Evolutionary conservation across 1,284 basidiomycete genomes (phyloP), one percentile per base, ranked within the genome.

Genomic region (Pseudozyma thailandica): DNA sequence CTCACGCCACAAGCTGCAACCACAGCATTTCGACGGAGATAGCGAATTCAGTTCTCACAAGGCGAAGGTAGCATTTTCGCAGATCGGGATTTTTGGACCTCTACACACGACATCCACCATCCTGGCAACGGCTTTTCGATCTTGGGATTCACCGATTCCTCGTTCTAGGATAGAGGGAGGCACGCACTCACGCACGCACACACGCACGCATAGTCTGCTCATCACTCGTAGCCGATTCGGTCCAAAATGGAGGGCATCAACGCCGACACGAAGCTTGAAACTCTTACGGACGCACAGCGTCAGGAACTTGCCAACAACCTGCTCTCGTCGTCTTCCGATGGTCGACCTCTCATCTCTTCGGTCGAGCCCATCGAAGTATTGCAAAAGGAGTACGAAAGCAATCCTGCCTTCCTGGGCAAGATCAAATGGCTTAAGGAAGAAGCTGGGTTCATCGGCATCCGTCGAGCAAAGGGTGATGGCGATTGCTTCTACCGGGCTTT

Each of bases 401-500:
- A 75, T 49, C 37, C 38, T 3, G 48, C 54, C 6, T 80, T 78
- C 49, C 33, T 69, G 4, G 50, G 55, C 35, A 76, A 79, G 54
- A 59, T 75, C 30, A 60, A 54, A n/a, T 80, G 77, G 75, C 60
- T 80, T 8, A 57, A 57, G 26, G 50, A 72, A 3, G 21, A 72
- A 33, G 62, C 62, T 6, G 55, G 64, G 1, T 81, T 74, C 47
- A 60, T 60, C 39, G 73, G 76, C 4, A 55, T 79, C 8, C 70
- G 77, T 16, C 51, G 72, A 0, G 56, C 72, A 4, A 69, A 71
- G n/a, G 74, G 78, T 2, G 79, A 81, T 66, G 79, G 79, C 1
- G 77, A 79, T 39, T 81, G 79, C 61, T 81, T 81, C 65, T 79
- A 80, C 54, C 66, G 79, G 10, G 70, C 74, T 0, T 78, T 81